Base-by-base conservation (phyloP, 768 basidiomycete genomes). In the Candolleomyces eurysporus region DNA sequence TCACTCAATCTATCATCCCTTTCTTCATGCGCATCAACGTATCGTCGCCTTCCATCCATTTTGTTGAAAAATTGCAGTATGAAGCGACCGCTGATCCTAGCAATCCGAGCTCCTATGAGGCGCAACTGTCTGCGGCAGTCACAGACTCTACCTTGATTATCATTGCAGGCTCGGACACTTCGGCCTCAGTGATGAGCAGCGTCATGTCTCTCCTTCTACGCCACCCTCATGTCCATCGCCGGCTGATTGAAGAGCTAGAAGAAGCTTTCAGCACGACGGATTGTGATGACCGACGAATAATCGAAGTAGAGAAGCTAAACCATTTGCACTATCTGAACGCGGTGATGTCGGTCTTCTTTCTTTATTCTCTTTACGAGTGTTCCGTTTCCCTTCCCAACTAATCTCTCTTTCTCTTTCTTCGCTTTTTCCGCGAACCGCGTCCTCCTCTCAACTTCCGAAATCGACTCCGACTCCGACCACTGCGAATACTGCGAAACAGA, bases 101-200 rank as follows among this genome's bases (percentile, higher is more conserved):
- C 16, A 30, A 63, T 32, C 48, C 40, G 64, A 45, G 45, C 49
- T 42, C 53, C 16, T 55, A 55, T 40, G 53, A 55, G 53, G 53
- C 53, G 53, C 49, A 64, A 66, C 49, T 61, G 59, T 63, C 26
- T 43, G 61, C 59, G 3, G 57, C 42, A 7, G 58, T 63, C 36
- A 62, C 68, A n/a, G 59, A 67, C 5, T 63, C 62, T 8, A 67
- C 69, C n/a, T 48, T 49, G 19, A 57, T 49, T 2, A 73, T 76
- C 40, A 66, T 76, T 2, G 74, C 74, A 21, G 74, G 72, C 8
- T 71, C 74, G 5, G 73, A 75, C 58, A 76, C 75, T 1, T 70
- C 69, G 1, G 63, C 74, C 1, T 61, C 67, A 4, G 70, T 68
- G 9, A 58, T 76, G 3, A 62, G 65, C 13, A 72, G 66, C 50